phyloP scores from a whole-genome alignment of 352 stramenopile species.

The Globisporangium paroecandrum region DNA sequence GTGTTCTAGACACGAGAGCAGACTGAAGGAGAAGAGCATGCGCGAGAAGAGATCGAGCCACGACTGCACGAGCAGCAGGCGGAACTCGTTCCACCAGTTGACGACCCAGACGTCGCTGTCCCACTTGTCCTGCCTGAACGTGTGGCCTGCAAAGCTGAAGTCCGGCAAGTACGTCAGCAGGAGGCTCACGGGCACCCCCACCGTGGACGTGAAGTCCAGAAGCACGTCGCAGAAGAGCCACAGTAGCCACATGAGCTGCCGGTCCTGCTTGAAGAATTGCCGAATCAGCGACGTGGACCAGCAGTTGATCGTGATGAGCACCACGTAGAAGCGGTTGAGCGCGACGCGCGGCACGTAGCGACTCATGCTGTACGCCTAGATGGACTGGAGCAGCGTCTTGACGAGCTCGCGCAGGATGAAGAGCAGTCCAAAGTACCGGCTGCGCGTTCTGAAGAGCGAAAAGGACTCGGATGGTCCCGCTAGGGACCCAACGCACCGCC shows the following conservation, averaged over 20 bases:
- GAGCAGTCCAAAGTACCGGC: neutral
- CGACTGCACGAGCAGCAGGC: conserved; percentile 7
- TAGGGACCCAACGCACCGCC: neutral
- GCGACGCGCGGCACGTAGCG: neutral
- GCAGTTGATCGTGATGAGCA: neutral
- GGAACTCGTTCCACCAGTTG: conserved; percentile 5
- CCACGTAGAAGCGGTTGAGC: conserved; percentile 10
- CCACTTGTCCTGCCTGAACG: conserved; percentile 1
- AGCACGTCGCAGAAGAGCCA: conserved; percentile 4
- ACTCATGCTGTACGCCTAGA: conserved; percentile 12
- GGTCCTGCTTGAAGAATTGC: neutral
- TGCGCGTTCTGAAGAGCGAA: neutral
- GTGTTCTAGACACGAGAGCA: conserved; percentile 4
- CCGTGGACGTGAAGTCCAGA: neutral
- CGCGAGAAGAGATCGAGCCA: conserved; percentile 5
- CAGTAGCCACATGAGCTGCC: conserved; percentile 9
- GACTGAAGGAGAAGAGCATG: conserved; percentile 8
- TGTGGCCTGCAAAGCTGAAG: neutral
- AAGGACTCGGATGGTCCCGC: neutral
- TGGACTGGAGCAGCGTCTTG: conserved; percentile 10
- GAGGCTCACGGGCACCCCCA: neutral
- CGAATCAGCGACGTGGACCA: conserved; percentile 6
- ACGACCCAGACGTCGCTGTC: neutral
- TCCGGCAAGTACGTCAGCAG: neutral
- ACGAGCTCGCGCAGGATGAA: conserved; percentile 6